phyloP scores from a whole-genome alignment of 768 basidiomycete genomes.

The Tylopilus felleus region DNA sequence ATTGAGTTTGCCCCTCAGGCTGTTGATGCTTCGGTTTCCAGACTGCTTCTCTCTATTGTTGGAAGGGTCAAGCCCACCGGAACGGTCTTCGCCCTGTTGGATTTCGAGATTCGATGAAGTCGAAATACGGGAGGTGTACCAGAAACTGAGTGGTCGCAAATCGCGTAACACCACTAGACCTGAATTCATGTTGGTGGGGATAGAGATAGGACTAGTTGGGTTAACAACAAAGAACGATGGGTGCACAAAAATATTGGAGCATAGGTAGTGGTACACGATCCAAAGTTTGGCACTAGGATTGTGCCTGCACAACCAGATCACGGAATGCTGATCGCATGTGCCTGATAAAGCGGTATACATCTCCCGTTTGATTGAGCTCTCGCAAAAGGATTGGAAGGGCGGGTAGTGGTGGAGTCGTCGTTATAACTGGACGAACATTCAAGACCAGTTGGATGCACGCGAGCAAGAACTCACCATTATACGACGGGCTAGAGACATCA shows the following conservation, averaged over 20 bases:
- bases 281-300: background rate
- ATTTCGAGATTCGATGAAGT: too few relatives aligned
- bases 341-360: constrained; percentile 71
- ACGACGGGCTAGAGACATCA: constrained; percentile 61
- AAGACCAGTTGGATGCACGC: background rate
- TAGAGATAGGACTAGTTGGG: constrained; percentile 82
- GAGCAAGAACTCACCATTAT: constrained; percentile 52
- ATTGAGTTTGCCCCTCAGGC: too few relatives aligned
- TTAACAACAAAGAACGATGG: constrained; percentile 30
- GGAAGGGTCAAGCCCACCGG: too few relatives aligned
- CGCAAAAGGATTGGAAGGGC: constrained; percentile 65
- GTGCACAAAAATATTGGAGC: background rate
- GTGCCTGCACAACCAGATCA: constrained; percentile 12
- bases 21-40: too few relatives aligned
- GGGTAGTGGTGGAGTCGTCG: constrained; percentile 68
- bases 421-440: constrained; percentile 55
- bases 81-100: too few relatives aligned
- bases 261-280: background rate
- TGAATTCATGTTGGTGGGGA: too few relatives aligned
- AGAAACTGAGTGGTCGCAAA: too few relatives aligned
- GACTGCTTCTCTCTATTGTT: too few relatives aligned
- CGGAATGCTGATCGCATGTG: constrained; percentile 57
- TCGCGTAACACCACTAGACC: too few relatives aligned
- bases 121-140: too few relatives aligned
- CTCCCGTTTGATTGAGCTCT: constrained; percentile 64